phyloP scores from a whole-genome alignment of 2,329 filamentous ascomycete genomes.

The Clarireedia monteithiana region DNA sequence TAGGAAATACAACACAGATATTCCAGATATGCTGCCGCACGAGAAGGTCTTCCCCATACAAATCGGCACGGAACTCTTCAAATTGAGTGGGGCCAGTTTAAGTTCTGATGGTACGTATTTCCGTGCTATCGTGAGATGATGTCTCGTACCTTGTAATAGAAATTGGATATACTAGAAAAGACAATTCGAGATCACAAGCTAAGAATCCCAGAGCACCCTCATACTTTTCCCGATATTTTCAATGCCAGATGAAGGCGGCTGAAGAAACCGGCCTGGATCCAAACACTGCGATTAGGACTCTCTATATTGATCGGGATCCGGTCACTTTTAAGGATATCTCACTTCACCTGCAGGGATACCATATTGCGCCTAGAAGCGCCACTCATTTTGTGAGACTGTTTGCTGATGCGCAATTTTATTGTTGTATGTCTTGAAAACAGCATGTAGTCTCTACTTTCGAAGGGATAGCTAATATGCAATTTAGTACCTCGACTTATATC shows the following conservation, averaged over 20 bases:
- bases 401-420: conserved; percentile 93
- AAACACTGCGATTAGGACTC: conserved; percentile 53
- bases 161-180: no score
- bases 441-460: no score
- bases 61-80: conserved; percentile 61
- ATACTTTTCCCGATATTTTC: conserved; percentile 93
- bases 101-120: conserved; percentile 58
- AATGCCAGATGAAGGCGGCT: conserved; percentile 65
- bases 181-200: conserved; percentile 27
- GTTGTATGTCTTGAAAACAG: conserved; percentile 42
- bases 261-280: conserved; percentile 39
- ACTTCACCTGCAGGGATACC: conserved; percentile 85
- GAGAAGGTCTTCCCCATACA: conserved; percentile 57
- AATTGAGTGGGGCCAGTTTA: conserved; percentile 61
- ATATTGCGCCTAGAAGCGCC: conserved; percentile 72
- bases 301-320: conserved; percentile 94
- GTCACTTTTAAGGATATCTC: conserved; percentile 83
- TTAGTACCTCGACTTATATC: conserved; percentile 81
- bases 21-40: conserved; percentile 31
- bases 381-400: conserved; percentile 87
- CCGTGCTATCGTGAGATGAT: neutral
- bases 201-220: conserved; percentile 69
- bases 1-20: conserved; percentile 25
- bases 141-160: neutral
- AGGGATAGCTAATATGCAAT: conserved; percentile 8